These are phyloP conservation scores for Saitozyma sp. DNA, from an alignment of 768 basidiomycete species.

Conservation along the genomic window DNA sequence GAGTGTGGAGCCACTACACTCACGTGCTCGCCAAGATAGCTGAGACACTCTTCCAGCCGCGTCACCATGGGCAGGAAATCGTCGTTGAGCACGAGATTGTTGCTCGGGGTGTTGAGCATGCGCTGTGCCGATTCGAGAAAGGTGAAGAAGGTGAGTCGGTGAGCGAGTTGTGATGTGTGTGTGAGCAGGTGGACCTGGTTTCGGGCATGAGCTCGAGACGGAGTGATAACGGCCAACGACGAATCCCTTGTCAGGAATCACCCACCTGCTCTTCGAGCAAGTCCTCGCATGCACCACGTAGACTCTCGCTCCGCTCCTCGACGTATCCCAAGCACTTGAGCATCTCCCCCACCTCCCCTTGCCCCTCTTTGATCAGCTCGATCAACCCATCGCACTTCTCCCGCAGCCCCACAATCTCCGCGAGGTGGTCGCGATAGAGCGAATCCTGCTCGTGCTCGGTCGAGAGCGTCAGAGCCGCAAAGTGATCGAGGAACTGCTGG, in stretches of 20 bases:
- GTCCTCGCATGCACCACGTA: slow-evolving; percentile 88
- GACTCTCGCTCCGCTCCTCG: slow-evolving; percentile 84
- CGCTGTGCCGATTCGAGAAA: slow-evolving; percentile 89
- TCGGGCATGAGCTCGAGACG: neutral
- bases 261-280: slow-evolving; percentile 84
- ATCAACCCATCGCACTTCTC: slow-evolving; percentile 73
- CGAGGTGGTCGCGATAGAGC: slow-evolving; percentile 82
- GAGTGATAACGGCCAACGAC: too few species aligned
- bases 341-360: slow-evolving; percentile 75
- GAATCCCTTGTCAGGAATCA: neutral
- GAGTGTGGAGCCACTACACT: slow-evolving; percentile 46
- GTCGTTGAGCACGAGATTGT: slow-evolving; percentile 80
- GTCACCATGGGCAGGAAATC: slow-evolving; percentile 97
- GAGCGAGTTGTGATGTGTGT: slow-evolving; percentile 77
- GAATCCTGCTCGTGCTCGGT: slow-evolving; percentile 93
- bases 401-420: slow-evolving; percentile 71
- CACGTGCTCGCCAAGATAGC: slow-evolving; percentile 83
- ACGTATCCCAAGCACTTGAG: slow-evolving; percentile 80
- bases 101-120: slow-evolving; percentile 91
- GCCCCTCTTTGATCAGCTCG: slow-evolving; percentile 70
- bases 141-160: slow-evolving; percentile 85
- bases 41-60: slow-evolving; percentile 89
- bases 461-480: slow-evolving; percentile 79
- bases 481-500: slow-evolving; percentile 98
- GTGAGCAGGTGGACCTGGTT: slow-evolving; percentile 72